These are phyloP conservation scores for Hyphopichia homilentoma DNA, from an alignment of 805 yeast genomes.

Conservation along the genomic window DNA sequence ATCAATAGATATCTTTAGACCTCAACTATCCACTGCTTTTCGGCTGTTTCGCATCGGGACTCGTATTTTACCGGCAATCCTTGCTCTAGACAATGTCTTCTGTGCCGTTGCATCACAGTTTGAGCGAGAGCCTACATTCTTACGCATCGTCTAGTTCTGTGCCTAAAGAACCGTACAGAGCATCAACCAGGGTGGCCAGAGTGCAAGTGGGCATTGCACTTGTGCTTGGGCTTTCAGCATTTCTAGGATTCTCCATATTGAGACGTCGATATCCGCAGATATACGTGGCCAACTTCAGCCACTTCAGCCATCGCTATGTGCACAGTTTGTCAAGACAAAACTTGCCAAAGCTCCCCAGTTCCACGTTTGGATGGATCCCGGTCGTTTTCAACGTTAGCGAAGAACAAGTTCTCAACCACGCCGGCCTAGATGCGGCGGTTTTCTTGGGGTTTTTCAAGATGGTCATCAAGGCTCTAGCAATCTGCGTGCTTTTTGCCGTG, in stretches of 20 bases:
- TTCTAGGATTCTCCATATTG: constrained; percentile 64
- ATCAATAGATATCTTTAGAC: too few relatives aligned
- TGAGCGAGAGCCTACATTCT: too few relatives aligned
- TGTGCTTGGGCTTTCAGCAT: constrained; percentile 63
- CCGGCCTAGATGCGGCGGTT: constrained; percentile 93
- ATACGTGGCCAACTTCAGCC: constrained; percentile 73
- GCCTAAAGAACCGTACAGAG: constrained; percentile 6
- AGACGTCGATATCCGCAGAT: constrained; percentile 74
- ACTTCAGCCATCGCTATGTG: constrained; percentile 38
- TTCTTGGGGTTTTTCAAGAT: constrained; percentile 87
- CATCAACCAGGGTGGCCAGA: constrained; percentile 54
- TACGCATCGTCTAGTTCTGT: too few relatives aligned
- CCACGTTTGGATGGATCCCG: constrained; percentile 80
- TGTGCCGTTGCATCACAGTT: too few relatives aligned
- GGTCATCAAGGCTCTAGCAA: constrained; percentile 66
- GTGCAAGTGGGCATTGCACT: constrained; percentile 74
- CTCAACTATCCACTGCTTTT: too few relatives aligned
- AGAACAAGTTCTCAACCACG: constrained; percentile 74
- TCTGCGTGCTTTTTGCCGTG: constrained; percentile 67
- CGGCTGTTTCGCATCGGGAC: too few relatives aligned
- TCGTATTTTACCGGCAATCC: too few relatives aligned
- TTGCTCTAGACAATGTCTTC: too few relatives aligned
- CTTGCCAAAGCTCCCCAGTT: constrained; percentile 57
- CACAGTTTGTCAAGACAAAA: constrained; percentile 43
- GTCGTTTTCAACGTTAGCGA: constrained; percentile 64